Evolutionary conservation across 129 eudicot genomes (phyloP), one percentile per base, ranked within the genome.

Genomic region (Heracleum sosnowskyi): DNA sequence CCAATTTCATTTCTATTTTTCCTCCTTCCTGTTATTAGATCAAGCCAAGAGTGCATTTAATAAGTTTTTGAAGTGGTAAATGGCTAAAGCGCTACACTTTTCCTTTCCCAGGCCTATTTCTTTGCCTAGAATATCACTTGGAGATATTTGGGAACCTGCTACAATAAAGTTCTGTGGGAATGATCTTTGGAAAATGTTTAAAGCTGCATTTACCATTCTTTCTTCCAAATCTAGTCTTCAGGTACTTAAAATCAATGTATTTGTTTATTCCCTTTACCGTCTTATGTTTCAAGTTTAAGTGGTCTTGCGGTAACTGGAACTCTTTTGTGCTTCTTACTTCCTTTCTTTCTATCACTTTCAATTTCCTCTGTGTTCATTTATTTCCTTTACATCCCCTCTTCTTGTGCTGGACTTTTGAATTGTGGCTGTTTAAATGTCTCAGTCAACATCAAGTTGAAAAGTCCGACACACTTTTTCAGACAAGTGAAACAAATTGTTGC

Each of bases 81-180:
- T 44, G 77, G 29, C 60, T 73, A 45, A 73, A 29, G 29, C 17
- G 57, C 39, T 2, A 1, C 28, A 51, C 5, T 57, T n/a, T 77
- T 78, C 53, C 76, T 41, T 78, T 15, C 82, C 69, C 87, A 95
- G 99, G 86, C 97, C 97, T 68, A 91, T 83, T 79, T 92, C 85
- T 76, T 82, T 95, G 82, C 81, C 96, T 64, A 95, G 99, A 88
- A 90, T 95, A 78, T 83, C 99, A 77, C 94, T 95, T 78, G 80
- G 85, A 85, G 97, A 95, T 82, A 88, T 95, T 79, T 95, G 97
- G 97, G 85, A 85, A 80, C 99, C 99, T 79, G 99, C 99, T 79
- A 86, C 97, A 42, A 84, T 86, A 64, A 89, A 82, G 87, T 79
- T 74, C 7, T 95, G 97, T 76, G 95, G 90, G 76, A 92, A 92